These are phyloP conservation scores for Colletotrichum zoysiae DNA, from an alignment of 2,329 filamentous ascomycete genomes.

Conservation along the genomic window DNA sequence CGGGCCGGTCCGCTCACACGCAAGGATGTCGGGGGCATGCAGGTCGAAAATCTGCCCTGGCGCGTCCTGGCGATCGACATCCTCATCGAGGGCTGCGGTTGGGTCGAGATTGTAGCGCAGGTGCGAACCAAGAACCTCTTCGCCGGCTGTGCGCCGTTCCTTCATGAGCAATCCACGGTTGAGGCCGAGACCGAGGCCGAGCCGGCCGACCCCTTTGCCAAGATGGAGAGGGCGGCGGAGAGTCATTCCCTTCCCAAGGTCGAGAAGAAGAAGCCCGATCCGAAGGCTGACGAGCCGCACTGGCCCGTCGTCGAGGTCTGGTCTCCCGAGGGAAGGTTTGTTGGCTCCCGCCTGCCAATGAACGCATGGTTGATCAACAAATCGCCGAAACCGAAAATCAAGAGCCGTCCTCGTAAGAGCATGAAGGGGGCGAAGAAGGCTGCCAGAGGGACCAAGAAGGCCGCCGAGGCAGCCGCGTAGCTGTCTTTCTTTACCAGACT, in stretches of 20 bases:
- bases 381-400: constrained; percentile 63
- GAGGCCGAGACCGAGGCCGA: constrained; percentile 40
- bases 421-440: constrained; percentile 74
- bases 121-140: constrained; percentile 71
- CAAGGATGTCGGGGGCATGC: constrained; percentile 71
- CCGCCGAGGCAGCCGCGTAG: constrained; percentile 10
- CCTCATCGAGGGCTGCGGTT: constrained; percentile 91
- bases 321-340: constrained; percentile 84
- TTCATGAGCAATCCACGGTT: constrained; percentile 39
- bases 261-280: constrained; percentile 39
- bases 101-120: constrained; percentile 90
- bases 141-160: constrained; percentile 43
- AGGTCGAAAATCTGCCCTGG: constrained; percentile 80
- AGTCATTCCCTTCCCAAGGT: constrained; percentile 42
- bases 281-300: constrained; percentile 46
- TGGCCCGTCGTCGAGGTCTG: constrained; percentile 87
- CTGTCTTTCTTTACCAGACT: constrained; percentile 7
- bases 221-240: constrained; percentile 39
- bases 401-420: constrained; percentile 72
- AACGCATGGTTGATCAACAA: constrained; percentile 77
- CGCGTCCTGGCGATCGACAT: constrained; percentile 85
- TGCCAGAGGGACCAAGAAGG: constrained; percentile 57
- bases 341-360: constrained; percentile 76
- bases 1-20: constrained; percentile 80
- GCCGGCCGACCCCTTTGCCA: constrained; percentile 35